phyloP scores from a whole-genome alignment of 192 early-diverging fungal genomes.

The Mortierella claussenii region DNA sequence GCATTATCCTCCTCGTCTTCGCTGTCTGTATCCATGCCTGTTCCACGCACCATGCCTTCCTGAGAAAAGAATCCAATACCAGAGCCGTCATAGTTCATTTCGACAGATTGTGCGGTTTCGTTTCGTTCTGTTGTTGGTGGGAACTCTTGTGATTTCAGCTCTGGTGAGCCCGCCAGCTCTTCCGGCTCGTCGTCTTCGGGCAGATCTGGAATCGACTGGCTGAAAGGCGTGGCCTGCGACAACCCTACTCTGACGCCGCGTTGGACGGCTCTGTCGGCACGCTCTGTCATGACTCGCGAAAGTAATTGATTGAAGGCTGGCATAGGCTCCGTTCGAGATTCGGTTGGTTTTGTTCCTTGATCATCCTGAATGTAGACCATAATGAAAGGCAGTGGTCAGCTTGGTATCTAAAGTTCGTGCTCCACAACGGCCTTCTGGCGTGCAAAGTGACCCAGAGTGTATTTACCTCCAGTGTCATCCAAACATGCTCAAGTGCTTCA shows the following conservation, averaged over 20 bases:
- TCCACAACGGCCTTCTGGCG: too few species aligned
- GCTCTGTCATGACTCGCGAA: slow-evolving; percentile 41
- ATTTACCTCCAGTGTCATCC: slow-evolving; percentile 49
- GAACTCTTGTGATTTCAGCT: slow-evolving; percentile 10
- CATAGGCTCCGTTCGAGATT: slow-evolving; percentile 12
- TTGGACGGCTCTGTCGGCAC: slow-evolving; percentile 35
- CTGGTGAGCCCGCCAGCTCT: slow-evolving; percentile 12
- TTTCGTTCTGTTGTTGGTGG: not conserved
- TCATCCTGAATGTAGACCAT: slow-evolving; percentile 25
- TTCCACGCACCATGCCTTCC: slow-evolving; percentile 46
- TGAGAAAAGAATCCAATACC: slow-evolving; percentile 52
- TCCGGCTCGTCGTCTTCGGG: slow-evolving; percentile 25
- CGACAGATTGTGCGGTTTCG: slow-evolving; percentile 2
- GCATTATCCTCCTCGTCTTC: slow-evolving; percentile 16
- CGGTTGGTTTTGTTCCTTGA: slow-evolving; percentile 19
- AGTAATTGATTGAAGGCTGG: slow-evolving; percentile 14
- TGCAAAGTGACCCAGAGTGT: too few species aligned
- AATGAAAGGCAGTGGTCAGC: too few species aligned
- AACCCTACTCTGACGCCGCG: slow-evolving; percentile 42
- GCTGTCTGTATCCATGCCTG: slow-evolving; percentile 45
- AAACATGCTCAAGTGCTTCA: slow-evolving; percentile 33
- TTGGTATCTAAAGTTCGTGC: too few species aligned
- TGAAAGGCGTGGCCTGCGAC: slow-evolving; percentile 32
- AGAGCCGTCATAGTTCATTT: slow-evolving; percentile 15
- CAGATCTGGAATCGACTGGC: slow-evolving; percentile 34